A percentile compares a stretch with the other conserved stretches of the same genome.
Evolutionary conservation across 2,329 filamentous ascomycete species (phyloP).

Genomic region (Blastomyces silverae): DNA sequence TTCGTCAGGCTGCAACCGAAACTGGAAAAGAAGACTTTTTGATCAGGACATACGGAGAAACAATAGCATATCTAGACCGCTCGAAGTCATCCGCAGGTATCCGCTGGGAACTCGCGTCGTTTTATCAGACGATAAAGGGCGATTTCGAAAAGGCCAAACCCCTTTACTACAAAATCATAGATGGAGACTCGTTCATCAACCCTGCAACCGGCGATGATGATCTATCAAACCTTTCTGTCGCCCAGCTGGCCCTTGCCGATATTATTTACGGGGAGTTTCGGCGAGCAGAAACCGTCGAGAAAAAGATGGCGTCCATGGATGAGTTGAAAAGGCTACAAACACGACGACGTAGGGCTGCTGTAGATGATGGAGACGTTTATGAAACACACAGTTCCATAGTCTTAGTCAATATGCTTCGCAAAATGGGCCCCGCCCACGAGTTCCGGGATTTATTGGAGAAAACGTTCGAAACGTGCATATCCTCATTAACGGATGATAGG

Average conservation of each 20-base stretch:
- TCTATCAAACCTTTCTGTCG: neutral
- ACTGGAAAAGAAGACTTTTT: constrained; percentile 5
- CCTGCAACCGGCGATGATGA: neutral
- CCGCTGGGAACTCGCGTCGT: constrained; percentile 7
- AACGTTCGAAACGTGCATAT: constrained; percentile 5
- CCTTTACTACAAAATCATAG: neutral
- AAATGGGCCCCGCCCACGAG: neutral
- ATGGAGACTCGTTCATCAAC: constrained; percentile 6
- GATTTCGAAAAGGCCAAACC: constrained; percentile 1
- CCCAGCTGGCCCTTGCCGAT: neutral
- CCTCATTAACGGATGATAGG: neutral
- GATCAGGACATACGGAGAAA: constrained; percentile 2
- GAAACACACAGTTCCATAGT: constrained; percentile 1
- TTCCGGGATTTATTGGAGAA: constrained; percentile 2
- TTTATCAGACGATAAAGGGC: constrained; percentile 1
- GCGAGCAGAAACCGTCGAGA: constrained; percentile 1
- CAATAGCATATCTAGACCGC: constrained; percentile 1
- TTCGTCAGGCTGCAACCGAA: neutral
- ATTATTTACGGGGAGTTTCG: constrained; percentile 7
- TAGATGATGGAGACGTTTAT: constrained; percentile 1
- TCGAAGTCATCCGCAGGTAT: constrained; percentile 2
- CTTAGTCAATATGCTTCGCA: neutral
- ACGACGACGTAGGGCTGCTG: neutral
- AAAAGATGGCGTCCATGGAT: constrained; percentile 3
- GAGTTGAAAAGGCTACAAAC: constrained; percentile 2